Conservation (phyloP, 495 filamentous ascomycete genomes). For the Monascus purpureus region DNA sequence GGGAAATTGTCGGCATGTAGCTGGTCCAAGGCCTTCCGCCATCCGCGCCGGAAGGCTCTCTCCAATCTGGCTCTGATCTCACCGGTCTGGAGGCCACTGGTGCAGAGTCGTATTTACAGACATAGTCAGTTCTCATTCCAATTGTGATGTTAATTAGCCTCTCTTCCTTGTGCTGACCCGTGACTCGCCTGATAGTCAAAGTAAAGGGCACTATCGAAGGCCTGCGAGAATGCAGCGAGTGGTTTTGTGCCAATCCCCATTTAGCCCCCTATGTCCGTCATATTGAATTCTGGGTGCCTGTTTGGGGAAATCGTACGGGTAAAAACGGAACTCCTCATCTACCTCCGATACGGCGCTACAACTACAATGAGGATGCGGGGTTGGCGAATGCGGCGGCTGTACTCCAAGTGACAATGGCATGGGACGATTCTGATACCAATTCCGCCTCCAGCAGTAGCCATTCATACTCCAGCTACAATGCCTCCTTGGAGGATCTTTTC, state of each 20-base stretch:
- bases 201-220: conserved; percentile 52
- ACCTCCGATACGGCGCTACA: conserved; percentile 23
- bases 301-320: conserved; percentile 43
- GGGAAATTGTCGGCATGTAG: conserved; percentile 34
- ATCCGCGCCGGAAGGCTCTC: conserved; percentile 50
- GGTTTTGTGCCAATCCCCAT: conserved; percentile 44
- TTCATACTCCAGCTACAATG: conserved; percentile 41
- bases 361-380: conserved; percentile 10
- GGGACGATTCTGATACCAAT: conserved; percentile 22
- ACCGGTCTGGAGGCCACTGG: conserved; percentile 44
- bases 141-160: background rate
- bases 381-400: conserved; percentile 29
- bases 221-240: conserved; percentile 37
- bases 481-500: conserved; percentile 54
- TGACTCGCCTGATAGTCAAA: conserved; percentile 34
- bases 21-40: conserved; percentile 51
- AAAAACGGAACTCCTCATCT: conserved; percentile 8
- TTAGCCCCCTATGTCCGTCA: conserved; percentile 51
- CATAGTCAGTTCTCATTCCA: conserved; percentile 37
- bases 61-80: conserved; percentile 52
- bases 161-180: conserved; percentile 3
- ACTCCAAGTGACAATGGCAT: conserved; percentile 11
- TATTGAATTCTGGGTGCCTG: conserved; percentile 60
- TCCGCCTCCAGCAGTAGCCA: conserved; percentile 28
- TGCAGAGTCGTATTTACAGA: conserved; percentile 56